phyloP scores from a whole-genome alignment of 169 alveolate genomes.

The Plasmodium fragile region DNA sequence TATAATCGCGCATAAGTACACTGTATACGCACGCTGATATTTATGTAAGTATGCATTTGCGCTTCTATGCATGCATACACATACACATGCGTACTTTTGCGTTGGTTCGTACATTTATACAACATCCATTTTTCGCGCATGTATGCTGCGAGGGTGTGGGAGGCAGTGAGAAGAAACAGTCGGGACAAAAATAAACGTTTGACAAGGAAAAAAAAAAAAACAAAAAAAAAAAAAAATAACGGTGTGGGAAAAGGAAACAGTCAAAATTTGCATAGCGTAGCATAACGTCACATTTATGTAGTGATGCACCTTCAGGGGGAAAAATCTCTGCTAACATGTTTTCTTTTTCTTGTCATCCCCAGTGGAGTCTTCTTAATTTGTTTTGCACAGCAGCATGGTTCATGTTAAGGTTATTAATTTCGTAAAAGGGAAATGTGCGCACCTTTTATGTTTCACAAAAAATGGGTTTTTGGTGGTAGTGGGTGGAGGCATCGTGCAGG shows the following conservation, averaged over 20 bases:
- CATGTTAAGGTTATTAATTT: background rate
- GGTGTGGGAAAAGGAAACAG: background rate
- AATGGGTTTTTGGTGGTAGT: background rate
- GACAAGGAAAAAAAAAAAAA: background rate
- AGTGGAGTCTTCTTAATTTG: background rate
- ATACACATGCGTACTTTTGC: background rate
- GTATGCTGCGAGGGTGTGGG: background rate
- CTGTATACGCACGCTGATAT: background rate
- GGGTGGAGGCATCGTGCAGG: background rate
- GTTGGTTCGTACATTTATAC: background rate
- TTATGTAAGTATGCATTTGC: background rate
- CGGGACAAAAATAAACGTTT: background rate
- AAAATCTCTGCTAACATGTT: background rate
- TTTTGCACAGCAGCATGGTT: background rate
- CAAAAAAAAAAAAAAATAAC: background rate
- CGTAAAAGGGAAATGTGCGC: background rate
- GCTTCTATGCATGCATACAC: slow-evolving; percentile 6
- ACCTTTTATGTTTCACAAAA: background rate
- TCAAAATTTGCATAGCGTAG: background rate
- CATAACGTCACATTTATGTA: background rate
- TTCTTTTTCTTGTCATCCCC: background rate
- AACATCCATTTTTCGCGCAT: background rate
- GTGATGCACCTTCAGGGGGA: background rate
- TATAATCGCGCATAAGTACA: background rate
- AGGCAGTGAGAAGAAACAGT: background rate